Evolutionary conservation across 2,329 filamentous ascomycete species (phyloP).

Genomic region (Diplodia mutila): DNA sequence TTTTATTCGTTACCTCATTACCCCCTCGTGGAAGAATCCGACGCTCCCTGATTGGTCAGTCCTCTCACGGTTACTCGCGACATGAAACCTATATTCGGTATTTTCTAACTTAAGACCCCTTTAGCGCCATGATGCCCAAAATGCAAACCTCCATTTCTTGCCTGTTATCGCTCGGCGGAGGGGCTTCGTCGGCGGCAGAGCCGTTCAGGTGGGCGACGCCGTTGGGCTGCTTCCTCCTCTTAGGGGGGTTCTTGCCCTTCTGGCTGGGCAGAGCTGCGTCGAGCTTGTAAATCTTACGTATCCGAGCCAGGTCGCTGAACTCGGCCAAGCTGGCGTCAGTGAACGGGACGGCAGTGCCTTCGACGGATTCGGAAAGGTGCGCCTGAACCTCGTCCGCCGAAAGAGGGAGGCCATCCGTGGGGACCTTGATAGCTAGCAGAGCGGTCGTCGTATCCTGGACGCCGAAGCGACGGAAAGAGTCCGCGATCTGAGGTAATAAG

Average conservation of each 20-base stretch:
- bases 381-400: conserved; percentile 53
- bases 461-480: conserved; percentile 88
- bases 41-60: neutral
- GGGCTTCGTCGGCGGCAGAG: conserved; percentile 34
- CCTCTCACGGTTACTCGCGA: neutral
- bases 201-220: conserved; percentile 21
- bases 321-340: conserved; percentile 64
- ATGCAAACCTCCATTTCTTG: conserved; percentile 70
- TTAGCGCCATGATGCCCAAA: conserved; percentile 76
- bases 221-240: conserved; percentile 33
- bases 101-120: conserved; percentile 54
- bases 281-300: conserved; percentile 79
- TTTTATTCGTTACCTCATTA: neutral
- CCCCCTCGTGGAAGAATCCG: neutral
- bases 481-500: conserved; percentile 69
- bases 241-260: conserved; percentile 38
- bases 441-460: conserved; percentile 70
- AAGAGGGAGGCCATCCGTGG: conserved; percentile 50
- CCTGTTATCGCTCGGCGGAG: conserved; percentile 48
- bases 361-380: conserved; percentile 65
- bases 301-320: conserved; percentile 35
- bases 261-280: conserved; percentile 56
- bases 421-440: conserved; percentile 82
- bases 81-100: neutral
- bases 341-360: conserved; percentile 64